Evolutionary conservation across 176 grass and related monocot genomes (phyloP), one percentile per base, ranked within the genome.

Genomic region (Rhynchospora pubera): DNA sequence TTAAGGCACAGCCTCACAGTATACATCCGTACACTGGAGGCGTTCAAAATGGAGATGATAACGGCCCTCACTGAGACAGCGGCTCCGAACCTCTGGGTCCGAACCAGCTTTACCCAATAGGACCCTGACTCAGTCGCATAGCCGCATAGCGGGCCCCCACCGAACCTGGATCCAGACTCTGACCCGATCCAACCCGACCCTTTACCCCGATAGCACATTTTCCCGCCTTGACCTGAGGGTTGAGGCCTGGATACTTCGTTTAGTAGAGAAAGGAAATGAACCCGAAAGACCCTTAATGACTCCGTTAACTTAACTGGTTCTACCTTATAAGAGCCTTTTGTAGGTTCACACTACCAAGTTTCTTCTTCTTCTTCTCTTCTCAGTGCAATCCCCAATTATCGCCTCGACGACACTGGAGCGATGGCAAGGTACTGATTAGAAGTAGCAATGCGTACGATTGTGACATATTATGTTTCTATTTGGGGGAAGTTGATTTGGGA

Each of bases 351-450:
- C 59, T 65, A 12, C 5, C 24, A 22, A 28, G 79, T 21, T 51
- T 45, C 78, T 63, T 44, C 7, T 32, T 60, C 48, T n/a, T 24
- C 42, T 1, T 0, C 14, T 44, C 5, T 7, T 43, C 39, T 69
- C 39, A 34, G 63, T 57, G 50, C 77, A 8, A 57, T 5, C 15
- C 62, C 71, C 14, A 18, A 50, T 79, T 58, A 10, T 79, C 77
- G 21, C 21, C 15, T 47, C 43, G 16, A 81, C 58, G n/a, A 23
- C 57, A 43, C 58, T n/a, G 18, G 42, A 65, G 45, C 58, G 21
- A 82, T 82, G 79, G 79, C 79, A n/a, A 82, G 79, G 79, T 82
- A 81, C 43, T 64, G 34, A 26, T 82, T 82, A 12, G 79, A 58
- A 28, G 59, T 52, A 28, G 65, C n/a, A 44, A 50, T 9, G 69